Conservation (phyloP, 768 basidiomycete genomes). For the Pisolithus orientalis region DNA sequence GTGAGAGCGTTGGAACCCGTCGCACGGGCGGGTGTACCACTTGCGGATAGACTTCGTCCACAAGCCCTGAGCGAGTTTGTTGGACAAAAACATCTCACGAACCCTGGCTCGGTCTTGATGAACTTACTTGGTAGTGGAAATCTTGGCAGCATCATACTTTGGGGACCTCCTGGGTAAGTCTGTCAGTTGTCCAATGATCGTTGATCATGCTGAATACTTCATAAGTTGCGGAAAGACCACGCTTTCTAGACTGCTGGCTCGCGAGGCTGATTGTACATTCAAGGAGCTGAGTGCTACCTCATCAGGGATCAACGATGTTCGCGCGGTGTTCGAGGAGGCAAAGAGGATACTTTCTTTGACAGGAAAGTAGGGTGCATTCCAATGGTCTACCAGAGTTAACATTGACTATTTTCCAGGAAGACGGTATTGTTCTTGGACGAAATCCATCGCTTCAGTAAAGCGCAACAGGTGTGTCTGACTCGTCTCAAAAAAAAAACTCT, state of each 20-base stretch:
- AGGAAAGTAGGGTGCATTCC: conserved; percentile 41
- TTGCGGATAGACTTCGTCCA: conserved; percentile 73
- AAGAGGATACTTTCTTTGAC: conserved; percentile 56
- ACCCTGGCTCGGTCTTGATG: conserved; percentile 50
- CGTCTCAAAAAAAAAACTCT: neutral
- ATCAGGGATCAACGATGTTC: conserved; percentile 62
- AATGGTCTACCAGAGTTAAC: neutral
- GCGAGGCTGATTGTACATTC: conserved; percentile 51
- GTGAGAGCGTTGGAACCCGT: conserved; percentile 16
- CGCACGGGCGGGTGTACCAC: conserved; percentile 37
- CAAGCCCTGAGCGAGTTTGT: conserved; percentile 57
- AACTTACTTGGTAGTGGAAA: conserved; percentile 44
- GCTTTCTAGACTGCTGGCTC: conserved; percentile 64
- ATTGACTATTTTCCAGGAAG: conserved; percentile 34
- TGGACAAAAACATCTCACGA: conserved; percentile 63
- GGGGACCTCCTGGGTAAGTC: conserved; percentile 69
- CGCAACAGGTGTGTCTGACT: conserved; percentile 47
- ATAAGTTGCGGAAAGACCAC: conserved; percentile 69
- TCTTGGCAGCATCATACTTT: conserved; percentile 58
- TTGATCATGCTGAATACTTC: neutral
- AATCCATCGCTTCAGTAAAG: conserved; percentile 72
- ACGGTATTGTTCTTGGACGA: conserved; percentile 82
- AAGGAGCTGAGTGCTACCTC: conserved; percentile 76
- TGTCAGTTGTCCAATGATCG: neutral
- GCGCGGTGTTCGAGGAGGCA: conserved; percentile 72